Evolutionary conservation across 495 filamentous ascomycete genomes (phyloP), one percentile per base, ranked within the genome.

Genomic region (Penicillium angulare): DNA sequence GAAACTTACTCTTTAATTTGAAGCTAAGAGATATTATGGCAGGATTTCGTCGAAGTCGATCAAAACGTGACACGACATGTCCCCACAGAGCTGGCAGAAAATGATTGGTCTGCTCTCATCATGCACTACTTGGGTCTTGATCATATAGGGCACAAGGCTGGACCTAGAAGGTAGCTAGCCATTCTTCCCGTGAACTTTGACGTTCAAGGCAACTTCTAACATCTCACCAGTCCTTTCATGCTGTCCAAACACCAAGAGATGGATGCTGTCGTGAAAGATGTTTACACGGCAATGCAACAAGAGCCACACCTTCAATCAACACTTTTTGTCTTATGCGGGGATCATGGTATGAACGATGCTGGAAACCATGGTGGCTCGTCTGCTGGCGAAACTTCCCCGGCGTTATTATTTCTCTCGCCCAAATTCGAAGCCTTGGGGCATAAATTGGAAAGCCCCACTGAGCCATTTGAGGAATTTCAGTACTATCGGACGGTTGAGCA

Each of bases 301-400:
- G 63, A 88, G 33, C 55, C 73, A 3, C 86, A 95, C 66, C 81
- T 96, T 2, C 59, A 81, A 29, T 87, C 84, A 16, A 90, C 92
- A 3, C 75, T 97, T 13, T 79, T 99, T 43, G 81, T 99, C 2
- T 71, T 99, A 7, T 89, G 84, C 47, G 93, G 93, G 35, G 93
- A 99, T 63, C 93, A 99, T 64, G 93, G 93, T 16, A 99, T 99
- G 93, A 99, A 97, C 59, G 93, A 97, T 57, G 93, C 90, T 31
- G 93, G 93, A 3, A 97, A 97, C 60, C 93, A 99, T 66, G 93
- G 93, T 9, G 93, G 92, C 6, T 96, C 95, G 16, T 86, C 88
- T 3, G 80, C 87, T 15, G 90, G 95, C 5, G 93, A 99, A 72
- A 97, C 93, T 8, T 96, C 92, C 0, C 85, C 93, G 0, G 93